These are phyloP conservation scores for Coemansia aciculifera DNA, from an alignment of 192 early-diverging fungal species.

Conservation along the genomic window DNA sequence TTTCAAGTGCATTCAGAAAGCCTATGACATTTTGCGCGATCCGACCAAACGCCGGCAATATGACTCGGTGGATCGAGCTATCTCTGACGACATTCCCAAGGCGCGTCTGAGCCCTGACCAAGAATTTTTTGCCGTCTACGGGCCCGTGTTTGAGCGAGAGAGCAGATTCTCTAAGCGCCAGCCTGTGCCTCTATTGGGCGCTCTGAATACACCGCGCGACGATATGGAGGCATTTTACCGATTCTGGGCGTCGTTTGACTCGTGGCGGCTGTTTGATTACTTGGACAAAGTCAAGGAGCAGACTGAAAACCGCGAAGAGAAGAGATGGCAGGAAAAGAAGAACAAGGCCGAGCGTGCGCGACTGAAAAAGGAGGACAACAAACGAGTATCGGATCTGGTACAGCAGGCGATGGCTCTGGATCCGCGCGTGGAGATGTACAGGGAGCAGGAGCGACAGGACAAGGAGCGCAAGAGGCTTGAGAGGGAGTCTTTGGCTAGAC, in stretches of 20 bases:
- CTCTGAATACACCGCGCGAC: constrained; percentile 59
- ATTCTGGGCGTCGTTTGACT: constrained; percentile 74
- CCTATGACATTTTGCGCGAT: constrained; percentile 74
- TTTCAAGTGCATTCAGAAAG: constrained; percentile 80
- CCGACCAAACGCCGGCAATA: constrained; percentile 68
- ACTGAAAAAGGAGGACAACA: constrained; percentile 81
- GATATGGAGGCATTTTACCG: constrained; percentile 74
- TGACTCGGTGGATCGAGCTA: constrained; percentile 76
- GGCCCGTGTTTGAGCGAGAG: constrained; percentile 70
- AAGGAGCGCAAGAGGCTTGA: constrained; percentile 32
- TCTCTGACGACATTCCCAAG: constrained; percentile 60
- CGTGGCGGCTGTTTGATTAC: constrained; percentile 80
- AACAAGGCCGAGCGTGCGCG: constrained; percentile 72
- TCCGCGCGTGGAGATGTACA: constrained; percentile 73
- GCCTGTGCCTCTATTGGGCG: constrained; percentile 63
- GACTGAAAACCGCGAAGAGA: constrained; percentile 76
- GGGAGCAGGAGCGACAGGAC: constrained; percentile 66
- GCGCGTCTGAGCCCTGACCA: constrained; percentile 12
- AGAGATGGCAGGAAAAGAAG: constrained; percentile 71
- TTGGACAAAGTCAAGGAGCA: constrained; percentile 76
- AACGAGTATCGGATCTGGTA: constrained; percentile 65
- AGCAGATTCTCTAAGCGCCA: constrained; percentile 63
- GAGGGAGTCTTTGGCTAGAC: constrained; percentile 33
- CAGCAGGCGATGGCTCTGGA: constrained; percentile 69
- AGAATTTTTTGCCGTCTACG: constrained; percentile 48